These are phyloP conservation scores for Rhynchosporium secalis DNA, from an alignment of 2,329 filamentous ascomycete species.

Conservation along the genomic window DNA sequence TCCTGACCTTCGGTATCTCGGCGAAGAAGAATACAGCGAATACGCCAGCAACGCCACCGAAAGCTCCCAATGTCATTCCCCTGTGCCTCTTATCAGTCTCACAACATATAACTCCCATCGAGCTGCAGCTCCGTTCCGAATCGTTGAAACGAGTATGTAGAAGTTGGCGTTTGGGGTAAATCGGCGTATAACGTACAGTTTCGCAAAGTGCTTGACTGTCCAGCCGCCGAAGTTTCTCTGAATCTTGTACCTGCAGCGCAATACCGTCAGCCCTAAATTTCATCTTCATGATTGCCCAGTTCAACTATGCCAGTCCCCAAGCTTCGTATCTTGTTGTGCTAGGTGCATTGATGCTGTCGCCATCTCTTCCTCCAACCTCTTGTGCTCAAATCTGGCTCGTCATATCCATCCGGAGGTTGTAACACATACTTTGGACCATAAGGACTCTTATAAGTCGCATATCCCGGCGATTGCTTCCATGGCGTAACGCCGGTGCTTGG, in stretches of 20 bases:
- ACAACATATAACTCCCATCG: neutral
- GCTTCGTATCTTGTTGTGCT: too few relatives aligned
- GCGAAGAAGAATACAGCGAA: slow-evolving; percentile 62
- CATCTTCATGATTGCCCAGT: neutral
- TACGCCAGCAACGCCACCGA: slow-evolving; percentile 56
- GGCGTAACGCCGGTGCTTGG: slow-evolving; percentile 28
- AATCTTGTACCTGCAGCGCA: slow-evolving; percentile 54
- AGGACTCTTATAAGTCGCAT: slow-evolving; percentile 56
- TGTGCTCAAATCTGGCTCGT: too few relatives aligned
- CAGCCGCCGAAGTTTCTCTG: slow-evolving; percentile 56
- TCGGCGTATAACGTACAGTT: slow-evolving; percentile 47
- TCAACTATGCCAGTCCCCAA: too few relatives aligned
- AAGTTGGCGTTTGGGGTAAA: neutral
- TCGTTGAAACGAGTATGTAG: neutral
- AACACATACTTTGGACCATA: slow-evolving; percentile 65
- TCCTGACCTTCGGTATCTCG: slow-evolving; percentile 60
- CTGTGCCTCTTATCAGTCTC: slow-evolving; percentile 41
- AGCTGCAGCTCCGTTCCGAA: neutral
- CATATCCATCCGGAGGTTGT: neutral
- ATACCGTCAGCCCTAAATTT: slow-evolving; percentile 19
- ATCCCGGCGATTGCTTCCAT: slow-evolving; percentile 19
- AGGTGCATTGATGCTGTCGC: neutral
- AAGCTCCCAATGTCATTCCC: slow-evolving; percentile 52
- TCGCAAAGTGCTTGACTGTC: slow-evolving; percentile 49
- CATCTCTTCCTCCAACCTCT: neutral